Conservation (phyloP, 192 early-diverging fungal genomes). For the Podochytrium sp. region DNA sequence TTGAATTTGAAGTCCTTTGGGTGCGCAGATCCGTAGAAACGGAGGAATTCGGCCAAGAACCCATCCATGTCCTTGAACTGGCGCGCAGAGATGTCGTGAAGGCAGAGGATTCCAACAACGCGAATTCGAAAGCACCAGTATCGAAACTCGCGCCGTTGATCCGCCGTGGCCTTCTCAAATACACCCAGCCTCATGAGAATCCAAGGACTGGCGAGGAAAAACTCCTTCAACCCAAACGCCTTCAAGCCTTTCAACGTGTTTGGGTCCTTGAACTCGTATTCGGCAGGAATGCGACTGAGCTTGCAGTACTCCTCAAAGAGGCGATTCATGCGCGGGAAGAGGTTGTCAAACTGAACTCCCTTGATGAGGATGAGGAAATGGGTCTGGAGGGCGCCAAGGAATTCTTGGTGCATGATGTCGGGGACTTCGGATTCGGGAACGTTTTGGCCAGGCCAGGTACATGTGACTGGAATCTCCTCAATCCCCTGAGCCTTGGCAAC, state of each 20-base stretch:
- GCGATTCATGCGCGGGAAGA: neutral
- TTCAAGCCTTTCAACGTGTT: neutral
- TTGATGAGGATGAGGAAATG: neutral
- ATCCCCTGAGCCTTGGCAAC: neutral
- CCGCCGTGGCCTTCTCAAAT: neutral
- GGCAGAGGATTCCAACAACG: neutral
- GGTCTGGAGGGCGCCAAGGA: neutral
- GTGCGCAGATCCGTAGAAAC: neutral
- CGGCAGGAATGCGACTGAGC: neutral
- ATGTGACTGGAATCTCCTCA: neutral
- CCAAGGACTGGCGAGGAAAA: neutral
- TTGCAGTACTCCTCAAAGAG: neutral
- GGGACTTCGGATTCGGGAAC: neutral
- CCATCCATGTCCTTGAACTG: neutral
- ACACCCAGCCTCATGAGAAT: neutral
- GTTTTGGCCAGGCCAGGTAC: neutral
- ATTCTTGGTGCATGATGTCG: neutral
- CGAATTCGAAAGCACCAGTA: neutral
- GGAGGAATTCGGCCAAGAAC: neutral
- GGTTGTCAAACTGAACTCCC: neutral
- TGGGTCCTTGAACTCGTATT: neutral
- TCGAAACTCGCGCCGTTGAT: neutral
- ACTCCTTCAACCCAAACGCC: neutral
- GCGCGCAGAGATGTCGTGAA: neutral
- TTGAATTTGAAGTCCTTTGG: neutral